Evolutionary conservation across 202 grass and related monocot genomes (phyloP), one percentile per base, ranked within the genome.

Genomic region (Setaria italica): DNA sequence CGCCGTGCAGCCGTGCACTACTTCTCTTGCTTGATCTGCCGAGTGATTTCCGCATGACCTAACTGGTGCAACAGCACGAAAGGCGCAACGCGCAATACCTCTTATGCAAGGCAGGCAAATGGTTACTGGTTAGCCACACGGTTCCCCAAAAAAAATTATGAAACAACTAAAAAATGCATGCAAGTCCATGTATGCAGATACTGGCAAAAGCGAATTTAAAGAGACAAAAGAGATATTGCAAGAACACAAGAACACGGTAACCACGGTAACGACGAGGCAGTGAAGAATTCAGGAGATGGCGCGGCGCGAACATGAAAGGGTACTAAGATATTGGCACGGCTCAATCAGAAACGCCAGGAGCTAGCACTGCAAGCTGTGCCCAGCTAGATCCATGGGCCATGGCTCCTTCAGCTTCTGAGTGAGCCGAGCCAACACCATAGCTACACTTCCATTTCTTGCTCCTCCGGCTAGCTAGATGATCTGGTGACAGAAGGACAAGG

Each of bases 271-370:
- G 35, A 37, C 35, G 35, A 68, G 13, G 69, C 9, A 72, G 12
- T 53, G 19, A 54, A 15, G n/a, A 68, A 42, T 46, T 12, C 37
- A 39, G 57, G 63, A 70, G 20, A 68, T 34, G n/a, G 53, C 30
- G 16, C 25, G 9, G 58, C 20, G 0, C n/a, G 32, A 13, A 9
- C 41, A 94, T 94, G 92, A 94, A 97, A 89, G 77, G 82, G 81
- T 49, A 89, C 92, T 92, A 82, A 94, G 94, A 94, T 97, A 97
- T 97, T 97, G 94, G 94, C 94, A 89, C 94, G 94, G 94, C 94
- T 97, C 92, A 97, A 97, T 97, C 94, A 97, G 88, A 87, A 68
- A 78, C 34, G 14, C 34, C 8, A 34, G 46, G 5, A 73, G 16
- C 78, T 29, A 62, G 2, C 74, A 60, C 30, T 32, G 13, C 66